phyloP scores from a whole-genome alignment of 371 early-diverging fungal genomes.

The Mortierella sp. region DNA sequence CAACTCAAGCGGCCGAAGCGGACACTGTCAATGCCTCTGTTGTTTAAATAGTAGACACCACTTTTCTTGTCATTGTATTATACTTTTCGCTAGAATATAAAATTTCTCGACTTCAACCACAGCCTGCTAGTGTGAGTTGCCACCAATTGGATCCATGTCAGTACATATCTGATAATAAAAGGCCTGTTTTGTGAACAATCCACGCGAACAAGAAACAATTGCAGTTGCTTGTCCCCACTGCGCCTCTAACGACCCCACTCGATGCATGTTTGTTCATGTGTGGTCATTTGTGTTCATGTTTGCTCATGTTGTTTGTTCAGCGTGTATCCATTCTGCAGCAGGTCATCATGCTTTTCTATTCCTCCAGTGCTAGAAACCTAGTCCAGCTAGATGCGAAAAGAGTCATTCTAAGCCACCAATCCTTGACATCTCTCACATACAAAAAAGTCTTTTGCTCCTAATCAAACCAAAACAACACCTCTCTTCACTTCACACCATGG shows the following conservation, averaged over 20 bases:
- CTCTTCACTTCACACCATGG: slow-evolving; percentile 25
- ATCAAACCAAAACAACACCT: slow-evolving; percentile 2
- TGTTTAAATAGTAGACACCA: not conserved
- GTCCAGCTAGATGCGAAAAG: not conserved
- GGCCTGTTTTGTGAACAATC: too few relatives aligned
- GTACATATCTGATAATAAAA: too few relatives aligned
- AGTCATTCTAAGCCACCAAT: slow-evolving; percentile 14
- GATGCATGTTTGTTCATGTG: not conserved
- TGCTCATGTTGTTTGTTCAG: not conserved
- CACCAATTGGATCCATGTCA: too few relatives aligned
- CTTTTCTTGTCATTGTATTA: not conserved
- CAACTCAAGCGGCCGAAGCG: slow-evolving; percentile 1
- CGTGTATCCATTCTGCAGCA: not conserved
- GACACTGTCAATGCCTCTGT: not conserved
- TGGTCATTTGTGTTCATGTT: not conserved
- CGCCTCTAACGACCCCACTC: too few relatives aligned
- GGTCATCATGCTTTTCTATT: too few relatives aligned
- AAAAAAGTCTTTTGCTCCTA: not conserved
- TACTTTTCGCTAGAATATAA: not conserved
- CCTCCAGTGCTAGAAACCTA: not conserved
- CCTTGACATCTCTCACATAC: not conserved
- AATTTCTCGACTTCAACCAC: too few relatives aligned
- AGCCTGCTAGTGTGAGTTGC: too few relatives aligned
- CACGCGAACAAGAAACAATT: too few relatives aligned
- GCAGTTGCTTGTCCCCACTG: too few relatives aligned